These are phyloP conservation scores for Clathrospora elynae DNA, from an alignment of 2,329 filamentous ascomycete genomes.

Conservation along the genomic window DNA sequence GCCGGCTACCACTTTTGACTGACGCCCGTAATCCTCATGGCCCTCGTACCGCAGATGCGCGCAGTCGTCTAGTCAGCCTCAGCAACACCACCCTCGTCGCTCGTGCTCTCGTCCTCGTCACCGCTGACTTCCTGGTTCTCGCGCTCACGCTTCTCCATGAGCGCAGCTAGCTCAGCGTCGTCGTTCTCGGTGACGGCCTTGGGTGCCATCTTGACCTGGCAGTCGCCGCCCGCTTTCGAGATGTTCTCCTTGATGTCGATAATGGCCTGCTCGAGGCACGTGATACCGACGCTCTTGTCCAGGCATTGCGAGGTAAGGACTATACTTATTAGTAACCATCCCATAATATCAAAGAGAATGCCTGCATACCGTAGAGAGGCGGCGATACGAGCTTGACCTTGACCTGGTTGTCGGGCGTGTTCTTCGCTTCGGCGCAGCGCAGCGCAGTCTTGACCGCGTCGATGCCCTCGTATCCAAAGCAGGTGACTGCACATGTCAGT, in stretches of 20 bases:
- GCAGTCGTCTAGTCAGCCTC: conserved; percentile 40
- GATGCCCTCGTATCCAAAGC: conserved; percentile 89
- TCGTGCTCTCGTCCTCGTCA: conserved; percentile 94
- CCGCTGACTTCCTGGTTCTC: conserved; percentile 98
- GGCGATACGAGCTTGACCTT: conserved; percentile 99
- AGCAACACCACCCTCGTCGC: conserved; percentile 73
- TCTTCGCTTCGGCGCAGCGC: conserved; percentile 86
- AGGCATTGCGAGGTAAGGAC: conserved; percentile 94
- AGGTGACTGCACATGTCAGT: conserved; percentile 41
- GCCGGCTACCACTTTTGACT: conserved; percentile 37
- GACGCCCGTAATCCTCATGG: conserved; percentile 24
- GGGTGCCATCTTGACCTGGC: conserved; percentile 95
- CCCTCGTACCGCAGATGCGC: conserved; percentile 17
- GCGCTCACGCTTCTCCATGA: conserved; percentile 98
- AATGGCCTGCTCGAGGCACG: conserved; percentile 85
- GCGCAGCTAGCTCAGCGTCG: conserved; percentile 91
- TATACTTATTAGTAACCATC: conserved; percentile 24
- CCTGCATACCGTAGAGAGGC: conserved; percentile 70
- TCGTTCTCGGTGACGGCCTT: conserved; percentile 99
- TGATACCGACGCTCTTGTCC: conserved; percentile 87
- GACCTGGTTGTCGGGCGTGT: conserved; percentile 90
- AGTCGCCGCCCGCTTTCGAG: conserved; percentile 74
- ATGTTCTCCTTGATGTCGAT: conserved; percentile 84
- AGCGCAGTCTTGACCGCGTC: conserved; percentile 96
- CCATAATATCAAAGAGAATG: not conserved